These are phyloP conservation scores for Centaurea solstitialis DNA, from an alignment of 129 eudicot genomes.

Conservation along the genomic window DNA sequence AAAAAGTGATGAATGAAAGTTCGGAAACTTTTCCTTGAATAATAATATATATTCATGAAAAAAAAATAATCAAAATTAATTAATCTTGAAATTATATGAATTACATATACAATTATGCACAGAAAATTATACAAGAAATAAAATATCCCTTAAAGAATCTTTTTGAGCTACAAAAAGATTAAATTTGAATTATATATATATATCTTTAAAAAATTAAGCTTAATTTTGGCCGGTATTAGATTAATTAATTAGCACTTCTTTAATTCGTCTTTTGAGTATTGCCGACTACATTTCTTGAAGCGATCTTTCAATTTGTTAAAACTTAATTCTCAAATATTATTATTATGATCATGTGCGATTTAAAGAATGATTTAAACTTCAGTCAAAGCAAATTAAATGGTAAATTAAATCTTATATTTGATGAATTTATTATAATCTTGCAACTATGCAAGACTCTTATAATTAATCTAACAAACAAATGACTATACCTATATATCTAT, in stretches of 20 bases:
- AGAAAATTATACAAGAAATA: constrained; percentile 14
- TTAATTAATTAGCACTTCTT: constrained; percentile 1
- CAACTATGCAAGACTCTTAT: constrained; percentile 18
- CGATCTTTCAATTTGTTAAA: background rate
- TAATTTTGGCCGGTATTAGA: constrained; percentile 6
- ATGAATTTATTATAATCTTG: background rate
- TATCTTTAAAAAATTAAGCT: background rate
- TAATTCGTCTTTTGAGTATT: constrained; percentile 2
- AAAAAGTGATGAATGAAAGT: background rate
- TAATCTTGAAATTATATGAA: constrained; percentile 3
- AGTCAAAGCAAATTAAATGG: background rate
- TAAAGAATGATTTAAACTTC: background rate
- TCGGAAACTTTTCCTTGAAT: background rate
- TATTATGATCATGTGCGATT: background rate
- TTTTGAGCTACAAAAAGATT: constrained; percentile 17
- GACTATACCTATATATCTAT: background rate
- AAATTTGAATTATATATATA: background rate
- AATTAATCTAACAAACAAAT: background rate
- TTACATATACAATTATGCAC: constrained; percentile 21
- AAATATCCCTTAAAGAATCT: constrained; percentile 13
- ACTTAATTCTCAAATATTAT: background rate
- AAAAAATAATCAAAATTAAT: background rate
- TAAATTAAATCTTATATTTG: background rate
- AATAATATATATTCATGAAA: background rate
- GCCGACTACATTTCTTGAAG: constrained; percentile 1